Evolutionary conservation across 75 land plant genomes (phyloP).

Genomic region (Chamaecyparis obtusa): DNA sequence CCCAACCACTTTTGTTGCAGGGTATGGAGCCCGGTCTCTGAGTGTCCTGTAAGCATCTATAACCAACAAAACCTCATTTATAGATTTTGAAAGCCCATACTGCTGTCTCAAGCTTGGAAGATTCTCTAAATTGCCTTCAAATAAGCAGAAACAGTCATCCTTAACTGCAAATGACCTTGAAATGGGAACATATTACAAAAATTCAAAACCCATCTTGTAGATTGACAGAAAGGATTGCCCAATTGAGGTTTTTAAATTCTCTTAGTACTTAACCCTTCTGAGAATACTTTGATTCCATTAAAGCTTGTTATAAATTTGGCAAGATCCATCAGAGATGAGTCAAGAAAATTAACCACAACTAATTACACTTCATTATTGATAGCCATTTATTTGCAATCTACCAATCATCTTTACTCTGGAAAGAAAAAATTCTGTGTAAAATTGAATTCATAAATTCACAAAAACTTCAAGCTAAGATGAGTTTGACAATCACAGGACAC

Average conservation of each 20-base stretch:
- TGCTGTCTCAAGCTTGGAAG: constrained; percentile 46
- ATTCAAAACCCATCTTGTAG: background rate
- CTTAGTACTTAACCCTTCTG: background rate
- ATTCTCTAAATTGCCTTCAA: constrained; percentile 64
- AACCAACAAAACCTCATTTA: constrained; percentile 54
- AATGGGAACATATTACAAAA: background rate
- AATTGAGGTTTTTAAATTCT: background rate
- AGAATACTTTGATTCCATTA: background rate
- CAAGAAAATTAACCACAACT: background rate
- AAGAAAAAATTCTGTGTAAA: background rate
- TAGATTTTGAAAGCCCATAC: constrained; percentile 62
- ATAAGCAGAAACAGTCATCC: constrained; percentile 76
- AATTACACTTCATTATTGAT: background rate
- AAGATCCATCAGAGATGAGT: background rate
- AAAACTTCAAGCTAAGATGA: background rate
- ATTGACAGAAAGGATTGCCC: background rate
- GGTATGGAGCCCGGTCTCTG: constrained; percentile 80
- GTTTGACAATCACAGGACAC: background rate
- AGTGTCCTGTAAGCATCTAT: constrained; percentile 72
- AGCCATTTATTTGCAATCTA: background rate
- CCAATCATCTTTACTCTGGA: background rate
- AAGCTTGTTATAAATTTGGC: background rate
- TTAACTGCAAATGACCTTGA: constrained; percentile 48
- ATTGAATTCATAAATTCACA: too few species aligned
- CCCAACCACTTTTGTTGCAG: constrained; percentile 58